These are phyloP conservation scores for Psilocybe azurescens DNA, from an alignment of 768 basidiomycete species.

Conservation along the genomic window DNA sequence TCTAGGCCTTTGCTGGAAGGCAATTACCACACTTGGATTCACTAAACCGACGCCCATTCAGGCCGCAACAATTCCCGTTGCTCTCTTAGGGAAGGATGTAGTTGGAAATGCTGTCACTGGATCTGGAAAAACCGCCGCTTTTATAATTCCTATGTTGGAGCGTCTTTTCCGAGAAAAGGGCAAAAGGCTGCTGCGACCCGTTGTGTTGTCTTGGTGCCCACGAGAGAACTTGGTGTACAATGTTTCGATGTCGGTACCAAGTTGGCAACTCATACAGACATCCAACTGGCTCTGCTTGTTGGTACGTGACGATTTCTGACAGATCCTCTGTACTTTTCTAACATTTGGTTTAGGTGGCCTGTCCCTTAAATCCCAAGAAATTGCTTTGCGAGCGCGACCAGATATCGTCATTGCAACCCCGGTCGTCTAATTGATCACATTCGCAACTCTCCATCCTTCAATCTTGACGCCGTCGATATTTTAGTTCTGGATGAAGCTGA, in stretches of 20 bases:
- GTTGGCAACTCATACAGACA: constrained; percentile 85
- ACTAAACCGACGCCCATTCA: constrained; percentile 94
- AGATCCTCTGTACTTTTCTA: constrained; percentile 46
- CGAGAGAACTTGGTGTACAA: constrained; percentile 94
- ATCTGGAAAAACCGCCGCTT: constrained; percentile 98
- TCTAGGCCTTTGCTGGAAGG: constrained; percentile 92
- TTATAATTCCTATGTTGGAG: constrained; percentile 93
- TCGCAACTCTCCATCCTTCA: constrained; percentile 92
- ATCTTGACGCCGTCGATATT: constrained; percentile 90
- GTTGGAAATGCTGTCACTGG: constrained; percentile 97
- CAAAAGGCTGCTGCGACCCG: constrained; percentile 85
- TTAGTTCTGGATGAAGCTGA: constrained; percentile 98
- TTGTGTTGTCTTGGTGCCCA: constrained; percentile 93
- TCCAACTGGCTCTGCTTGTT: constrained; percentile 90
- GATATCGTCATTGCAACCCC: constrained; percentile 99
- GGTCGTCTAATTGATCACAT: constrained; percentile 98
- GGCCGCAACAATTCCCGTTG: constrained; percentile 91
- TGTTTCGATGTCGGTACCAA: constrained; percentile 92
- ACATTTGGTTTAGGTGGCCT: constrained; percentile 75
- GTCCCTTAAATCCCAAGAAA: constrained; percentile 92
- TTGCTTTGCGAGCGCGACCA: constrained; percentile 81
- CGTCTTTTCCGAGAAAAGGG: constrained; percentile 72
- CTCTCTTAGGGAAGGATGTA: constrained; percentile 92
- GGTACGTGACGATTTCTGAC: constrained; percentile 48
- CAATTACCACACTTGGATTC: constrained; percentile 83